phyloP scores from a whole-genome alignment of 2,329 filamentous ascomycete genomes.

The Talaromyces islandicus region DNA sequence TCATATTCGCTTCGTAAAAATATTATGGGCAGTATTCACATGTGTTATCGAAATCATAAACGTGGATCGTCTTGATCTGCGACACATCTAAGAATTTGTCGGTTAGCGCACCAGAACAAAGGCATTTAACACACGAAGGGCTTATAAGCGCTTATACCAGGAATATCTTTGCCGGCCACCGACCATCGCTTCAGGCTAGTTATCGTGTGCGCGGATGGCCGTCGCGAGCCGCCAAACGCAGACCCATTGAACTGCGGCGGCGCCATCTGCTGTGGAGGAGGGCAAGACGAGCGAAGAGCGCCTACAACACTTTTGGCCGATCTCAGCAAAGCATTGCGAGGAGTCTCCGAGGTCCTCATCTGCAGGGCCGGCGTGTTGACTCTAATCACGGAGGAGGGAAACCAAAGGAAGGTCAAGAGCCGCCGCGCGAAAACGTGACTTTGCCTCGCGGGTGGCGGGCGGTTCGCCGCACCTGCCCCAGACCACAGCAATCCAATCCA shows the following conservation, averaged over 20 bases:
- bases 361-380: neutral
- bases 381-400: neutral
- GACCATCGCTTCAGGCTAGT: slow-evolving; percentile 83
- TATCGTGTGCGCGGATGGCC: slow-evolving; percentile 47
- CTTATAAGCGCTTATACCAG: slow-evolving; percentile 46
- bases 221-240: slow-evolving; percentile 16
- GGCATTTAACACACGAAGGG: neutral
- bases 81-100: slow-evolving; percentile 46
- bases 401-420: neutral
- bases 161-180: slow-evolving; percentile 64
- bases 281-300: slow-evolving; percentile 15
- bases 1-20: neutral
- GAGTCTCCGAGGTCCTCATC: neutral
- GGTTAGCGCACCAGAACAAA: neutral
- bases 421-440: slow-evolving; percentile 17
- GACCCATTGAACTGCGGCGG: slow-evolving; percentile 22
- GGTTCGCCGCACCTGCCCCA: neutral
- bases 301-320: slow-evolving; percentile 31
- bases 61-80: slow-evolving; percentile 71
- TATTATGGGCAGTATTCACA: slow-evolving; percentile 45
- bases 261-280: slow-evolving; percentile 16
- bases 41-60: slow-evolving; percentile 99
- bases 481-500: neutral
- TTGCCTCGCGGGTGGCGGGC: neutral
- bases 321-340: slow-evolving; percentile 19